Conservation (phyloP, 768 basidiomycete species). For the Russula ochroleuca region DNA sequence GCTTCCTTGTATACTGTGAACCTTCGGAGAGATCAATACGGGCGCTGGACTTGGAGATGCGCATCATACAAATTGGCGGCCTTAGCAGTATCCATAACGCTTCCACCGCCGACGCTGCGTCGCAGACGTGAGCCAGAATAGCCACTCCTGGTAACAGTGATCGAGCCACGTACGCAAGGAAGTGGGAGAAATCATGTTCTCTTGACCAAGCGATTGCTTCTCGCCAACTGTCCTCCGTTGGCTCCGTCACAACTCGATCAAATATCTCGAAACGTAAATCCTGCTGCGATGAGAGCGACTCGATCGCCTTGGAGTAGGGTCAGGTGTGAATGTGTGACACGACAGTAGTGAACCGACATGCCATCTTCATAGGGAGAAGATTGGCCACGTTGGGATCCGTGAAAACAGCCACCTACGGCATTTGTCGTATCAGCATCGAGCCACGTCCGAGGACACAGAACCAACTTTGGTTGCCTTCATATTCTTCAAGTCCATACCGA, state of each 20-base stretch:
- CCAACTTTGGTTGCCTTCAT: conserved; percentile 84
- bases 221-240: conserved; percentile 86
- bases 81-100: conserved; percentile 94
- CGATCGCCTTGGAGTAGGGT: conserved; percentile 51
- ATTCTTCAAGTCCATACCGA: conserved; percentile 93
- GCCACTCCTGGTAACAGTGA: background rate
- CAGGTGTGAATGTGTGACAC: conserved; percentile 3
- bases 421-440: background rate
- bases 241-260: conserved; percentile 80
- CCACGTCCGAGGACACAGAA: background rate
- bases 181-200: conserved; percentile 86
- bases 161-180: conserved; percentile 62
- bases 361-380: conserved; percentile 77
- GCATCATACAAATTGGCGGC: conserved; percentile 75
- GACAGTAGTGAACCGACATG: conserved; percentile 37
- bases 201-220: conserved; percentile 87
- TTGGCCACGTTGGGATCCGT: conserved; percentile 85
- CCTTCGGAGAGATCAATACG: conserved; percentile 37
- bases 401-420: conserved; percentile 83
- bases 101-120: conserved; percentile 81
- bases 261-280: conserved; percentile 79
- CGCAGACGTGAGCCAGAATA: background rate
- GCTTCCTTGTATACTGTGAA: conserved; percentile 90
- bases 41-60: background rate
- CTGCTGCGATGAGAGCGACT: conserved; percentile 71